Base-by-base conservation (phyloP, 2,329 filamentous ascomycete genomes). In the Chaetomiaceae sp. region DNA sequence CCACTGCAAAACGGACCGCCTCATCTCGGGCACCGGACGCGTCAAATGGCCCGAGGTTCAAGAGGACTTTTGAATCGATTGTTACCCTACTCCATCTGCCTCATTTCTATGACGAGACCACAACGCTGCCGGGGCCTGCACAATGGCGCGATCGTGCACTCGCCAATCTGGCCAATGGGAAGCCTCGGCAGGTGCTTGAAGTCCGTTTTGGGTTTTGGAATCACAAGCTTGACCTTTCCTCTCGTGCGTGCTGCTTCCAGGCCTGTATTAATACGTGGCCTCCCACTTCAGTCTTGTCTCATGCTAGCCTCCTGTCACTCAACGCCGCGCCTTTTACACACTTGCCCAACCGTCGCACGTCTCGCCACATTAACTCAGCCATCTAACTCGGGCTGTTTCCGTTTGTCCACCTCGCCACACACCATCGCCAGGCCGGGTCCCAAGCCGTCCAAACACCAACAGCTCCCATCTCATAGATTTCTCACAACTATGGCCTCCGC, bases 401-500 rank as follows among this genome's bases (percentile, higher is more conserved):
- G 39, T 9, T 29, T 25, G 4, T 11, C 39, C 36, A 3, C 39
- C 23, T 15, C 36, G n/a, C 34, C 17, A 15, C 44, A 40, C 23
- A 11, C 15, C 52, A 39, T 25, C 39, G 17, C 23, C 47, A 53
- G 48, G 11, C 3, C 48, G 22, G 12, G 17, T 7, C 4, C 12
- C 11, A 6, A 20, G 29, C n/a, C 20, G 8, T 33, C 14, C 14
- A 45, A 34, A 15, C 27, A n/a, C n/a, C n/a, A 20, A 23, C 45
- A 17, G 8, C 20, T 33, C 17, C 17, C n/a, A 4, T 25, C 36
- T 51, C 43, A 37, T 31, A 56, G 49, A 54, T 45, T 46, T 15
- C 61, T 62, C 53, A 59, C 60, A 66, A 69, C 65, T 61, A 89
- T 88, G 85, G 74, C 85, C 25, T 85, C 84, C 51, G 84, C 84